A percentile compares a stretch with the other conserved stretches of the same genome.
phyloP scores from a whole-genome alignment of 2,329 filamentous ascomycete species.

The Penicillium paneum region DNA sequence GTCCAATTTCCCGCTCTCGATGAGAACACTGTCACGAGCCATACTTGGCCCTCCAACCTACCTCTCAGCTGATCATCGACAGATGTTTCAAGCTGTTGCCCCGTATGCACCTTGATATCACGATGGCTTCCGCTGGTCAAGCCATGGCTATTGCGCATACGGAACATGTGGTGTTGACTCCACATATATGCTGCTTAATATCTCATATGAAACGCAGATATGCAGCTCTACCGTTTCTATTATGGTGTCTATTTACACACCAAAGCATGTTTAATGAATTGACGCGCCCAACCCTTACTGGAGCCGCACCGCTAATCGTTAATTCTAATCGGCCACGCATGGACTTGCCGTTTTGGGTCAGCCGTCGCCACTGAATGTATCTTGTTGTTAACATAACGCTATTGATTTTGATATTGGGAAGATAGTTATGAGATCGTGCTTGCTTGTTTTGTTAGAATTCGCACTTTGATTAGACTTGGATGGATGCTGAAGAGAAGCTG shows the following conservation, averaged over 20 bases:
- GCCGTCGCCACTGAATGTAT: constrained; percentile 11
- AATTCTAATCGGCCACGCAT: constrained; percentile 21
- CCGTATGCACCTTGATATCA: not conserved
- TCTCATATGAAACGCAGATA: constrained; percentile 2
- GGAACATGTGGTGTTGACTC: not conserved
- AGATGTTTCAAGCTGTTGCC: not conserved
- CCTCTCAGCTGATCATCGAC: not conserved
- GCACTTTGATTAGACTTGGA: not conserved
- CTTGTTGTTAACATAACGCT: not conserved
- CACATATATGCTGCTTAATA: not conserved
- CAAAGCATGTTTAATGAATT: not conserved
- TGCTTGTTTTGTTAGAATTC: not conserved
- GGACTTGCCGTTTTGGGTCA: constrained; percentile 18
- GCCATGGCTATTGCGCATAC: not conserved
- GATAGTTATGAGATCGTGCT: too few relatives aligned
- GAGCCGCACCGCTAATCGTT: constrained; percentile 5
- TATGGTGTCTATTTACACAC: not conserved
- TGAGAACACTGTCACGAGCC: not conserved
- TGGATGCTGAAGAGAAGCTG: not conserved
- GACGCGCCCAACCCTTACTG: not conserved
- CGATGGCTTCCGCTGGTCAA: not conserved
- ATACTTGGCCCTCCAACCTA: not conserved
- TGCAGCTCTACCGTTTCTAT: not conserved
- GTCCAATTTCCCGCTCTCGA: constrained; percentile 3
- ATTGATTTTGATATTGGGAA: not conserved